Evolutionary conservation across 768 basidiomycete species (phyloP), one percentile per base, ranked within the genome.

Genomic region (Mycena venus): DNA sequence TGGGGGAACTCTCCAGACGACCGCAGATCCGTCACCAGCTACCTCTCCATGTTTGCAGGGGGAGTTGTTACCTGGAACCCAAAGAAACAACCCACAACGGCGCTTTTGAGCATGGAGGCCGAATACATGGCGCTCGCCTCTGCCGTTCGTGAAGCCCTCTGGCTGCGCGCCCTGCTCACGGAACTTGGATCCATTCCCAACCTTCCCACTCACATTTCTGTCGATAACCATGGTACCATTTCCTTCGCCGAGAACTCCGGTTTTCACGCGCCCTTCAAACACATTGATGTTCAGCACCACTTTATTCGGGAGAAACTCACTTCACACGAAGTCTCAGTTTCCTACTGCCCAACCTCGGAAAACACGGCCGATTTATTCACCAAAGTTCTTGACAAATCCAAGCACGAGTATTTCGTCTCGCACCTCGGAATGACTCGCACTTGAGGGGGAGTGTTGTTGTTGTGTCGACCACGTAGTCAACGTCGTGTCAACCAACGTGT

Each of bases 401-500:
- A 61, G 59, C 36, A 61, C 36, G 36, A 61, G n/a, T 61, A 61
- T 38, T 38, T 61, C 36, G 59, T 61, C 59, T 61, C 36, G 32
- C 34, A 17, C 47, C n/a, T n/a, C n/a, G n/a, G n/a, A n/a, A n/a
- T n/a, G n/a, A n/a, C n/a, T n/a, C n/a, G n/a, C n/a, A n/a, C 58
- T 59, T 59, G 58, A 59, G 55, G 55, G 55, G 55, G 55, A 56
- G 55, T 56, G 55, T 56, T 56, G 55, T n/a, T 49, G 47, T 49
- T 49, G 36, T 36, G 36, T n/a, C 36, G 36, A 6, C 36, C 36
- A 36, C 36, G 12, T 36, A 36, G 36, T n/a, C n/a, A n/a, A n/a
- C 36, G 12, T 36, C 12, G 36, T 12, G 36, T 36, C 7, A 12
- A 36, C 36, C 36, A 36, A 36, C 36, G 36, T 36, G 36, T 36